phyloP scores from a whole-genome alignment of 306 rosid species.

The Cucumis cinereus region DNA sequence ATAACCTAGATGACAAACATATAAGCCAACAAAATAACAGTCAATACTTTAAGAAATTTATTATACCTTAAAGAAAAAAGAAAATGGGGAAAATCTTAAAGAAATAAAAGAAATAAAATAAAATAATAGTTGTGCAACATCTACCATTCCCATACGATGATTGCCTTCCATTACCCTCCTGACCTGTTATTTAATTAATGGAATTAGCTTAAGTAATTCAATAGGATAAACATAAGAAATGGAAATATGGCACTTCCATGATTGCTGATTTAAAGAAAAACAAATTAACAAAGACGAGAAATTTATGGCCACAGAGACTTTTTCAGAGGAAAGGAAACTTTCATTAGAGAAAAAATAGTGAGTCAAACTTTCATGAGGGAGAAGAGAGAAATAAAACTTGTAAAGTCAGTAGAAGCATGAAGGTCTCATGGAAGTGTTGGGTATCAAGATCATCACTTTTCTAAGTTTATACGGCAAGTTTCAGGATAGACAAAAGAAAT shows the following conservation, averaged over 20 bases:
- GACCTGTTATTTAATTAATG: conserved; percentile 33
- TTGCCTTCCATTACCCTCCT: conserved; percentile 99
- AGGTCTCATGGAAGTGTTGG: neutral
- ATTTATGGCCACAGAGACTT: neutral
- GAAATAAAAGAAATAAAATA: conserved; percentile 1
- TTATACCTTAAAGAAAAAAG: conserved; percentile 11
- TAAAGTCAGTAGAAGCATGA: neutral
- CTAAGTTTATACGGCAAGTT: neutral
- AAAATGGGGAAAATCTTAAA: conserved; percentile 2
- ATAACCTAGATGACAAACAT: conserved; percentile 47
- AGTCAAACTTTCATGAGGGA: neutral
- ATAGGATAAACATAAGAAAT: neutral
- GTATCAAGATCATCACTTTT: neutral
- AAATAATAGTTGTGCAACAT: conserved; percentile 18
- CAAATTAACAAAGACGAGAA: neutral
- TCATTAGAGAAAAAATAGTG: neutral
- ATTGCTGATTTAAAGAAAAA: neutral
- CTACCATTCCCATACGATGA: conserved; percentile 99
- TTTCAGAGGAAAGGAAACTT: neutral
- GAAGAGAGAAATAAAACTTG: neutral
- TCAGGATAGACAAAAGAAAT: neutral
- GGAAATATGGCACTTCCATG: neutral
- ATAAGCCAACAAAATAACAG: conserved; percentile 17
- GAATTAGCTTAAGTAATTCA: conserved; percentile 3
- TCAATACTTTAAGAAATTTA: conserved; percentile 11